These are phyloP conservation scores for Thielaviopsis cerberus DNA, from an alignment of 2,329 filamentous ascomycete genomes.

Conservation along the genomic window DNA sequence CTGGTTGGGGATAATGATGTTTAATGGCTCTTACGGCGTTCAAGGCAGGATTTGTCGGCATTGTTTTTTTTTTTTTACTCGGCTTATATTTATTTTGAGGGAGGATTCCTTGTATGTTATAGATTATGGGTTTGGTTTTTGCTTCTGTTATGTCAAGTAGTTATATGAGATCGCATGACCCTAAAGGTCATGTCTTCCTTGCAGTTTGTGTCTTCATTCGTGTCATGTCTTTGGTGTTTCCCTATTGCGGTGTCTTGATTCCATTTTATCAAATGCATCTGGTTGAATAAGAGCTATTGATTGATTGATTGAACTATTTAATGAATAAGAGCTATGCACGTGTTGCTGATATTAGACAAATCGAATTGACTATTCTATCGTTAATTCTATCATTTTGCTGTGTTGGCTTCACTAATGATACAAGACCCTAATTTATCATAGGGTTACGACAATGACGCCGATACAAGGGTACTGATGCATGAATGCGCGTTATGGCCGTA, in stretches of 20 bases:
- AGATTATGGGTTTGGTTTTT: slow-evolving; percentile 2
- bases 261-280: too few species aligned
- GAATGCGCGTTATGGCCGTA: not conserved
- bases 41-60: not conserved
- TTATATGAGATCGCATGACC: not conserved
- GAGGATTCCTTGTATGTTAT: not conserved
- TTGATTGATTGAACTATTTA: too few species aligned
- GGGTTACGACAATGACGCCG: not conserved
- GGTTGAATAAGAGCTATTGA: too few species aligned
- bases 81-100: not conserved
- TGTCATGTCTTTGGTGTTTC: not conserved
- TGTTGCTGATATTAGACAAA: too few species aligned
- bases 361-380: too few species aligned
- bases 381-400: too few species aligned
- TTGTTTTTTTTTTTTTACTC: slow-evolving; percentile 7
- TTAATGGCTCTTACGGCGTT: not conserved
- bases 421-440: not conserved
- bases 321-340: too few species aligned
- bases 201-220: not conserved
- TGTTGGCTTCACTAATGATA: too few species aligned
- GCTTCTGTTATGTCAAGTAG: not conserved
- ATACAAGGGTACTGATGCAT: not conserved
- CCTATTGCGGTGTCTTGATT: not conserved
- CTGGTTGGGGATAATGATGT: slow-evolving; percentile 6
- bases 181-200: not conserved